Evolutionary conservation across 2,329 filamentous ascomycete genomes (phyloP).

Genomic region (Talaromyces sp.): DNA sequence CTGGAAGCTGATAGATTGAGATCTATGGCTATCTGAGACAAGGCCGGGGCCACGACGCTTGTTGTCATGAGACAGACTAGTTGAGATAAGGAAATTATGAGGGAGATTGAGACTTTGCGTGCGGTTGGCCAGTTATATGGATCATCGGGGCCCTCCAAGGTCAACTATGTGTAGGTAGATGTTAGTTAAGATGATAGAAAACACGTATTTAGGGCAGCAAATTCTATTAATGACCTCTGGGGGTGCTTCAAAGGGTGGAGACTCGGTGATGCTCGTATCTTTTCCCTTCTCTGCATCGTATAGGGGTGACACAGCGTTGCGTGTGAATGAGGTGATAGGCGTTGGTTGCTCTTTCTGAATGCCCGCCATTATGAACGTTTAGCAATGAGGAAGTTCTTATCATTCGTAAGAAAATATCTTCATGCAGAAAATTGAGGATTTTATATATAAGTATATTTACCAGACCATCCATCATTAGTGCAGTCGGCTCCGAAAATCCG

Average conservation of each 20-base stretch:
- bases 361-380: background rate
- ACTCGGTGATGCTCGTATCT: background rate
- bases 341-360: background rate
- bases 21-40: slow-evolving; percentile 42
- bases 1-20: slow-evolving; percentile 44
- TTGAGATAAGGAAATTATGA: slow-evolving; percentile 46
- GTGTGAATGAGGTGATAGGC: background rate
- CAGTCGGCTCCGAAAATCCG: slow-evolving; percentile 1
- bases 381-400: background rate
- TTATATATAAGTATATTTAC: background rate
- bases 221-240: background rate
- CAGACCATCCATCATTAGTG: background rate
- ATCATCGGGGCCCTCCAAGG: slow-evolving; percentile 58
- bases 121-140: slow-evolving; percentile 57
- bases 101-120: slow-evolving; percentile 48
- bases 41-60: slow-evolving; percentile 45
- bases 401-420: background rate
- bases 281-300: slow-evolving; percentile 6
- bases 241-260: background rate
- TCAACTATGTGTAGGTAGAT: background rate
- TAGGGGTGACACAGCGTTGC: background rate
- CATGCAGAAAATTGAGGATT: background rate
- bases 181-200: background rate
- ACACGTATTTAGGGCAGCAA: background rate
- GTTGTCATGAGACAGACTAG: slow-evolving; percentile 24